Conservation (phyloP, 352 stramenopile species). For the Globisporangium canariense region DNA sequence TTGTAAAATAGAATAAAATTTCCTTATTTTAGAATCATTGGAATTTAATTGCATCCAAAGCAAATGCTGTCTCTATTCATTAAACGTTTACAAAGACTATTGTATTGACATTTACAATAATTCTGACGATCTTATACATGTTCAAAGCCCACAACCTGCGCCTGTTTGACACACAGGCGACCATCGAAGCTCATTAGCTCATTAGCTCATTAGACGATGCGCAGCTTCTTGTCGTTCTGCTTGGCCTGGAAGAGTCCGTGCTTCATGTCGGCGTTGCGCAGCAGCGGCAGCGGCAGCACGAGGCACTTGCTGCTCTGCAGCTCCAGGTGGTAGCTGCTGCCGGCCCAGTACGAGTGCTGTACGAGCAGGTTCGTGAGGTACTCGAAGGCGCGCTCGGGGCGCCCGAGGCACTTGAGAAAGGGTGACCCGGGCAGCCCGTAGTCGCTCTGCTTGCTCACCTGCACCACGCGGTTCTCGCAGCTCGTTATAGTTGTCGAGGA, state of each 20-base stretch:
- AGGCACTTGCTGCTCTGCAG: conserved; percentile 52
- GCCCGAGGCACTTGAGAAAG: conserved; percentile 45
- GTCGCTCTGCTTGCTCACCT: conserved; percentile 32
- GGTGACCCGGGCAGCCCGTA: conserved; percentile 34
- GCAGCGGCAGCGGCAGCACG: conserved; percentile 31
- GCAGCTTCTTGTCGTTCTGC: conserved; percentile 19
- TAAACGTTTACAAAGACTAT: no score
- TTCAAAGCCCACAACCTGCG: no score
- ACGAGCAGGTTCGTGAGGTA: conserved; percentile 61
- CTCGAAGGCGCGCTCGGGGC: conserved; percentile 33
- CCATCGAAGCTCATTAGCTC: no score
- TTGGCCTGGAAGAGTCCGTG: conserved; percentile 45
- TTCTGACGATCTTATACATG: no score
- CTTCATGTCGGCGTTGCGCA: conserved; percentile 36
- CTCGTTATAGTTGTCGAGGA: conserved; percentile 44
- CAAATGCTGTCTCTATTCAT: no score
- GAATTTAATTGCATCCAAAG: no score
- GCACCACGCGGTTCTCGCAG: conserved; percentile 32
- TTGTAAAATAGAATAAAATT: no score
- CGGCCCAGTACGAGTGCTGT: conserved; percentile 50
- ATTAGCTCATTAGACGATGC: not conserved
- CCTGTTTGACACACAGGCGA: no score
- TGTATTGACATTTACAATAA: no score
- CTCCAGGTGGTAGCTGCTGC: conserved; percentile 40
- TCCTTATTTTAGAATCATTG: no score